Evolutionary conservation across 1,284 basidiomycete genomes (phyloP), one percentile per base, ranked within the genome.

Genomic region (Ceraceosorus guamensis): DNA sequence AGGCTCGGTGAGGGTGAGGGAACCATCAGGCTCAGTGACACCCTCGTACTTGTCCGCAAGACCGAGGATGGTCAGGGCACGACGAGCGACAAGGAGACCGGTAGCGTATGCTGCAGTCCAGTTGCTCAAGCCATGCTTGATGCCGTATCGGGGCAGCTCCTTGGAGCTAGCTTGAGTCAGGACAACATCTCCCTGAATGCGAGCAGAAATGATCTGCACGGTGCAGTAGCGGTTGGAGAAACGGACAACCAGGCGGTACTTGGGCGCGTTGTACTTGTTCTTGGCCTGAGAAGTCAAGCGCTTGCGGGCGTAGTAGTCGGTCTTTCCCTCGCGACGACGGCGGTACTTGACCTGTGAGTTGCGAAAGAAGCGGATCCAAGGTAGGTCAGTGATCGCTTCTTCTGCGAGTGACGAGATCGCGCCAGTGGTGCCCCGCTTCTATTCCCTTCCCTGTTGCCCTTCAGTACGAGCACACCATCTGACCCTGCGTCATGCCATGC

Each of bases 191-290:
- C 95, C 95, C 74, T 92, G 89, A 69, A 99, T 83, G 77, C 95
- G 95, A 70, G 95, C 91, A 78, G 96, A 96, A 77, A 91, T 84
- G 73, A 99, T 87, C 80, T 98, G 73, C 64, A 71, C 72, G 52
- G 70, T 71, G 52, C 74, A 65, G 60, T 66, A 75, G 41, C 63
- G 61, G 73, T 75, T 75, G 50, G 70, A 73, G 70, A 96, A 91
- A 72, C 95, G 91, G 75, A 98, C 95, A 61, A 97, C 95, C 50
- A 97, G 86, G 63, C 92, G 89, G 83, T 96, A 97, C 82, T 97
- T 97, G 64, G 91, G 92, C 41, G 91, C 89, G 75, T 95, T 93
- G 56, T 97, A 98, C 83, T 98, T 98, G 87, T 97, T 98, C 85
- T 98, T 99, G 67, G 93, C 91, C 84, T 99, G 95, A 59, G 88